These are phyloP conservation scores for Coemansia sp. DNA, from an alignment of 192 early-diverging fungal species.

Conservation along the genomic window DNA sequence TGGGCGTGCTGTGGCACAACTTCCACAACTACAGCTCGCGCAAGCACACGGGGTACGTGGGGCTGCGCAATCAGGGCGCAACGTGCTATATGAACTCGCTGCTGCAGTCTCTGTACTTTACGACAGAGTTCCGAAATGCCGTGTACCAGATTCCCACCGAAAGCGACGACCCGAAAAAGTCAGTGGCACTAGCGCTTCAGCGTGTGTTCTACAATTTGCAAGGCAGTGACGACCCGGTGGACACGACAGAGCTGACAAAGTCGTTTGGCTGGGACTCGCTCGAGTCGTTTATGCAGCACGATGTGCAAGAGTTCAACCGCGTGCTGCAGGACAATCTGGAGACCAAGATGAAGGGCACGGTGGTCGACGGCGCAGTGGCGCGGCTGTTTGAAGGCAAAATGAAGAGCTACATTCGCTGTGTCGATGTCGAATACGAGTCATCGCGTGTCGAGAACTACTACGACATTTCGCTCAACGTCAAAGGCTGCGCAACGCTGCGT, in stretches of 20 bases:
- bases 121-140: constrained; percentile 89
- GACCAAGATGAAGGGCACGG: constrained; percentile 95
- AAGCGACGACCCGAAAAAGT: constrained; percentile 83
- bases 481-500: constrained; percentile 80
- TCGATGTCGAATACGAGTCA: constrained; percentile 93
- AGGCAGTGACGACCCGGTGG: constrained; percentile 67
- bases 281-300: constrained; percentile 97
- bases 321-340: constrained; percentile 97
- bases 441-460: constrained; percentile 94
- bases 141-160: constrained; percentile 92
- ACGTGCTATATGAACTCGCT: constrained; percentile 99
- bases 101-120: constrained; percentile 92
- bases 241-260: constrained; percentile 92
- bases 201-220: constrained; percentile 93
- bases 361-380: constrained; percentile 87
- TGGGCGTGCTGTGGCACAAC: constrained; percentile 94
- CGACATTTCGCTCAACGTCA: constrained; percentile 97
- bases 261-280: constrained; percentile 98
- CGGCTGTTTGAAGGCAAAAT: constrained; percentile 95
- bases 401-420: constrained; percentile 96
- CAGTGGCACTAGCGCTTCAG: constrained; percentile 87
- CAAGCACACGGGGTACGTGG: constrained; percentile 86
- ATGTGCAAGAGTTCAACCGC: constrained; percentile 98
- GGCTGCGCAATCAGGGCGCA: constrained; percentile 94
- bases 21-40: constrained; percentile 93